Conservation (phyloP, 306 rosid species). For the Betula pendula region DNA sequence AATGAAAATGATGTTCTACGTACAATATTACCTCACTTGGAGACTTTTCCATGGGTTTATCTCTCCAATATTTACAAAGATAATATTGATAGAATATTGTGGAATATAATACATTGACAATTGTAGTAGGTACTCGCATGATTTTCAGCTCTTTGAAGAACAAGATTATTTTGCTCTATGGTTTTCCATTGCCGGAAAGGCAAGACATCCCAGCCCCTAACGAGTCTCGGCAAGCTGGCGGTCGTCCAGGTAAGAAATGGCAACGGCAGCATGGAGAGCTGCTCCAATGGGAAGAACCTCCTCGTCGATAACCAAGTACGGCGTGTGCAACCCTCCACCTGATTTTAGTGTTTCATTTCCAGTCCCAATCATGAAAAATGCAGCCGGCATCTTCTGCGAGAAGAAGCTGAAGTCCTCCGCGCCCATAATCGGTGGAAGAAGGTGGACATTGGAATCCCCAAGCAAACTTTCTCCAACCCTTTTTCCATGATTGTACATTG, state of each 20-base stretch:
- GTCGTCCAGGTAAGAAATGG: slow-evolving; percentile 43
- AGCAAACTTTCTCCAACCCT: slow-evolving; percentile 43
- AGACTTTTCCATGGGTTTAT: too few relatives aligned
- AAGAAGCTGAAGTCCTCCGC: slow-evolving; percentile 58
- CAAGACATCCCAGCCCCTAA: background rate
- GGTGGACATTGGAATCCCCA: slow-evolving; percentile 43
- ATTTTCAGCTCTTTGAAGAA: background rate
- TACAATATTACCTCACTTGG: too few relatives aligned
- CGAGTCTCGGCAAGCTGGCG: background rate
- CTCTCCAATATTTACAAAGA: too few relatives aligned
- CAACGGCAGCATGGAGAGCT: slow-evolving; percentile 53
- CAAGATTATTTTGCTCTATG: background rate
- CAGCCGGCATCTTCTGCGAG: slow-evolving; percentile 43
- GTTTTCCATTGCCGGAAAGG: background rate
- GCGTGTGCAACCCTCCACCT: slow-evolving; percentile 35
- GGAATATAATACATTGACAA: background rate
- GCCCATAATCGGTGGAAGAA: slow-evolving; percentile 40
- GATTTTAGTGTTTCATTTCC: slow-evolving; percentile 35
- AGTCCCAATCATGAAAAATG: slow-evolving; percentile 36
- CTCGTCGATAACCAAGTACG: slow-evolving; percentile 46
- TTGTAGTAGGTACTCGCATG: background rate
- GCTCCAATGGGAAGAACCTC: slow-evolving; percentile 59
- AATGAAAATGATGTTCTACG: too few relatives aligned
- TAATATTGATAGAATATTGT: background rate
- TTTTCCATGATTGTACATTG: slow-evolving; percentile 41